Base-by-base conservation (phyloP, 148 eudicot species). In the Linanthus parryae region DNA sequence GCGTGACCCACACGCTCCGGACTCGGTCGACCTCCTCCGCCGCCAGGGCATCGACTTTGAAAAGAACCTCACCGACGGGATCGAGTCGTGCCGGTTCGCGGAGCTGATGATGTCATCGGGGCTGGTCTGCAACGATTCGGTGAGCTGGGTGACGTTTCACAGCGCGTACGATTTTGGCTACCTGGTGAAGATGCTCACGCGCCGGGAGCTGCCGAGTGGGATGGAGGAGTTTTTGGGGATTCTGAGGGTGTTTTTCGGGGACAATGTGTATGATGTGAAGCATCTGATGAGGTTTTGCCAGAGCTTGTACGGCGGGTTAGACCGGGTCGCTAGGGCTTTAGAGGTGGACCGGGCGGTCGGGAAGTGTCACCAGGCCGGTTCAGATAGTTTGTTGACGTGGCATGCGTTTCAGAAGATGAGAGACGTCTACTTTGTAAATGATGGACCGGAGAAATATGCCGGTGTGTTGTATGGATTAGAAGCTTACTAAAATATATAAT, bases 361-460 rank as follows among this genome's bases (percentile, higher is more conserved):
- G 43, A 76, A 83, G 61, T 79, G 76, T 33, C 91, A 83, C 10
- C 91, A 83, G 38, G 91, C 91, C 59, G 91, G 91, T 41, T 79
- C 91, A 5, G 91, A 83, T 64, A 83, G 91, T 7, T 25, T 83
- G 72, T 52, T 83, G 52, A 83, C 91, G 47, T 83, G 83, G 83
- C 78, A 71, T 7, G 76, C 83, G 4, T 83, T 79, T 40, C 78
- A 73, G 33, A 83, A 64, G 60, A 79, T 83, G 39, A 76, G 80
- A 8, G 64, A 76, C 20, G 4, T 74, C 0, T 76, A 65, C 42
- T 83, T 83, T 55, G 70, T 55, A 0, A 40, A 67, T n/a, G 62
- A 61, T 44, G 68, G 48, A 1, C 74, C 70, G 6, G 67, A 69
- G 25, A 68, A 67, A 19, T 60, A 71, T 37, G 86, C 81, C 21